These are phyloP conservation scores for Pseudonitzschia pungens DNA, from an alignment of 108 stramenopile genomes.

Conservation along the genomic window DNA sequence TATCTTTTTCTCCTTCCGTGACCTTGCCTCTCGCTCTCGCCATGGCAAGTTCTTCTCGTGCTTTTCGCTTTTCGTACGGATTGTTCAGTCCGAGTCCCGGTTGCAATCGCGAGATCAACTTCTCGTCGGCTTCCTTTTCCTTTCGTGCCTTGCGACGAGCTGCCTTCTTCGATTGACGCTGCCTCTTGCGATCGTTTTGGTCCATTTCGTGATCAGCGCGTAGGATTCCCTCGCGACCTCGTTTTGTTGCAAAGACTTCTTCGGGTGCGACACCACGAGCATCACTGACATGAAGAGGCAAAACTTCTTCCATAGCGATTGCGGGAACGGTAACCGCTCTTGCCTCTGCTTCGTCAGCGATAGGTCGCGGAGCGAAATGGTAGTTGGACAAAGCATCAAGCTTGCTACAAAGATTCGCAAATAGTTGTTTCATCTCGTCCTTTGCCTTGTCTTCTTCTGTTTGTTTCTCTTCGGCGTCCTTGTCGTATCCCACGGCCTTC, in stretches of 20 bases:
- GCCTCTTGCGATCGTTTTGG: slow-evolving; percentile 85
- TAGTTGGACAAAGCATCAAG: slow-evolving; percentile 97
- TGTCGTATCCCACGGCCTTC: slow-evolving; percentile 83
- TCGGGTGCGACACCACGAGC: slow-evolving; percentile 92
- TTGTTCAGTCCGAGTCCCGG: slow-evolving; percentile 94
- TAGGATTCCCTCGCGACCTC: slow-evolving; percentile 85
- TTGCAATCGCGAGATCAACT: slow-evolving; percentile 83
- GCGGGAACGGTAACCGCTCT: slow-evolving; percentile 75
- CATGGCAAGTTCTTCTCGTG: slow-evolving; percentile 80
- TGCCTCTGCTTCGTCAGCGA: slow-evolving; percentile 89
- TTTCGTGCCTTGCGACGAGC: slow-evolving; percentile 87
- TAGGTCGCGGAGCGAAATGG: slow-evolving; percentile 94
- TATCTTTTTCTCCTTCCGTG: slow-evolving; percentile 59
- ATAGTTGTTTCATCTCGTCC: slow-evolving; percentile 82
- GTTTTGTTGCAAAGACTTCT: slow-evolving; percentile 89
- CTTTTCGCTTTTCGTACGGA: slow-evolving; percentile 91
- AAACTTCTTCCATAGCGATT: slow-evolving; percentile 97
- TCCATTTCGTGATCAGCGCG: slow-evolving; percentile 88
- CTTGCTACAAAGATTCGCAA: slow-evolving; percentile 87
- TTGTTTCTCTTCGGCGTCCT: slow-evolving; percentile 72
- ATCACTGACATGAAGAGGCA: slow-evolving; percentile 90
- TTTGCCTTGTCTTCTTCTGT: slow-evolving; percentile 86
- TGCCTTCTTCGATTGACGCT: slow-evolving; percentile 89
- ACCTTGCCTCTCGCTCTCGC: slow-evolving; percentile 86
- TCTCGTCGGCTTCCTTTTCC: slow-evolving; percentile 85